Base-by-base conservation (phyloP, 1,284 basidiomycete species). In the Tetrapyrgos nigripes region DNA sequence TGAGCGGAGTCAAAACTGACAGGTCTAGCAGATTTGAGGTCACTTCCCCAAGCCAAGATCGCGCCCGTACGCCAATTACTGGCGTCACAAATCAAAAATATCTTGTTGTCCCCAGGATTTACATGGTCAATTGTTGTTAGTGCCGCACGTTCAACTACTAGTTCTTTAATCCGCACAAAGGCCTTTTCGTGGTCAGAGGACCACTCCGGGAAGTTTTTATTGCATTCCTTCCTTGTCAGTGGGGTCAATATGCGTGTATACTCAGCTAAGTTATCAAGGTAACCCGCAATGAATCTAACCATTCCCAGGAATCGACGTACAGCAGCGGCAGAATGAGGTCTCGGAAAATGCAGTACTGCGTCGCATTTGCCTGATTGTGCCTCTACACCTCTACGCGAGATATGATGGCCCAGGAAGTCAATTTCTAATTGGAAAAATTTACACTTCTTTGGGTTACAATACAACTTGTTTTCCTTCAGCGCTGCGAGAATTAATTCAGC, bases 81-180 rank as follows among this genome's bases (percentile, higher is more conserved):
- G n/a, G n/a, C n/a, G n/a, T n/a, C n/a, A n/a, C n/a, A n/a, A n/a
- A n/a, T n/a, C n/a, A n/a, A n/a, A n/a, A n/a, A n/a, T n/a, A n/a
- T n/a, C n/a, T n/a, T n/a, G n/a, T n/a, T n/a, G n/a, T n/a, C n/a
- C n/a, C n/a, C n/a, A n/a, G n/a, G n/a, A n/a, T n/a, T n/a, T n/a
- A n/a, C n/a, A n/a, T n/a, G n/a, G n/a, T n/a, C 66, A 46, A 64
- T 75, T 0, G 72, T 70, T 0, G 73, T 69, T 0, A 70, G 72
- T 8, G 62, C 48, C 2, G 67, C 66, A 2, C 62, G 65, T 37
- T 71, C 61, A 28, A 50, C 66, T n/a, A 45, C 43, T 8, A 45
- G 23, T 24, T 45, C n/a, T n/a, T 45, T 45, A 9, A 45, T 45
- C n/a, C n/a, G 8, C 9, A n/a, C n/a, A 45, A 45, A 45, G n/a